Conservation (phyloP, 2,329 filamentous ascomycete genomes). For the Knufia fluminis region DNA sequence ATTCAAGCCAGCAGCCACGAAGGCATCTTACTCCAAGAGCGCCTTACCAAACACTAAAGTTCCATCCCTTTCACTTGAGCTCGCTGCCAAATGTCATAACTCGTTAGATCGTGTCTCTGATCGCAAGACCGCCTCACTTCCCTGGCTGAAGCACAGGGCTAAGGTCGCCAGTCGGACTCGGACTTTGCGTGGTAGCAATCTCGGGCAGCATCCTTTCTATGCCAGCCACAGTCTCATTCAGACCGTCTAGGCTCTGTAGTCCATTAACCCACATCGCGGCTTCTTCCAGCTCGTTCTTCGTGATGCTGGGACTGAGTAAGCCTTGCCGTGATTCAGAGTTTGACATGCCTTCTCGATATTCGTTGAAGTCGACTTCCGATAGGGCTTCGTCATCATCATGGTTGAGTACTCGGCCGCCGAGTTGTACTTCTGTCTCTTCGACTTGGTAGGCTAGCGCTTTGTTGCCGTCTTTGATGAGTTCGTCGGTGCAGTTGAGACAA, state of each 20-base stretch:
- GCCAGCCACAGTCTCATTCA: neutral
- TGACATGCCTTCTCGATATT: neutral
- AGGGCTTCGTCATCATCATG: constrained; percentile 49
- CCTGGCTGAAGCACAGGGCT: neutral
- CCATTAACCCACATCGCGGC: constrained; percentile 11
- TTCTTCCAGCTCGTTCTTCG: constrained; percentile 14
- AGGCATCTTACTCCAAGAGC: neutral
- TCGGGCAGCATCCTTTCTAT: neutral
- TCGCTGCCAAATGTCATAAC: neutral
- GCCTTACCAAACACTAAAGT: neutral
- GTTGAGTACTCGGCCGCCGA: constrained; percentile 70
- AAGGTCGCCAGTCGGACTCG: neutral
- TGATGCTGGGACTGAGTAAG: constrained; percentile 18
- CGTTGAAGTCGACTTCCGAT: neutral
- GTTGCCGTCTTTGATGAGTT: constrained; percentile 77
- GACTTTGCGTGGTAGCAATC: neutral
- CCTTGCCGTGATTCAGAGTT: constrained; percentile 12
- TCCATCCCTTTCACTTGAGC: neutral
- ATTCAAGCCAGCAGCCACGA: neutral
- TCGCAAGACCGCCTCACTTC: neutral
- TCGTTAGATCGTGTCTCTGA: neutral
- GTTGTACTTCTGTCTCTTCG: constrained; percentile 64
- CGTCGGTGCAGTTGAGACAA: constrained; percentile 82
- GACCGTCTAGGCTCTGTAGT: neutral
- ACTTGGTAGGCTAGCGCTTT: constrained; percentile 81